A percentile compares a stretch with the other conserved stretches of the same genome.
Conservation (phyloP, 2,329 filamentous ascomycete genomes). For the Penicillium sp. region DNA sequence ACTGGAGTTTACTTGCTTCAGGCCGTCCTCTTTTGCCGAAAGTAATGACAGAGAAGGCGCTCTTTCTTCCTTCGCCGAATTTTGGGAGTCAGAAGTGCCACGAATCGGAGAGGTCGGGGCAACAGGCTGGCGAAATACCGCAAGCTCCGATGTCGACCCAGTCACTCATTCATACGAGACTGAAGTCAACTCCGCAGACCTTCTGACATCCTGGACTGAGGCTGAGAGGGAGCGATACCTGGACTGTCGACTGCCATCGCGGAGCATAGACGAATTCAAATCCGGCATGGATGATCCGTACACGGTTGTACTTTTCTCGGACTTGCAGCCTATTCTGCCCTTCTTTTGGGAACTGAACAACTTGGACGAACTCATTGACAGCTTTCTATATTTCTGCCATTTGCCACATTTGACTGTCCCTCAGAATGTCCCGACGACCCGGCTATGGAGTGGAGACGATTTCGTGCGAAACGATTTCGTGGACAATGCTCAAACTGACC, state of each 20-base stretch:
- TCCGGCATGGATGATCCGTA: conserved; percentile 74
- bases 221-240: conserved; percentile 52
- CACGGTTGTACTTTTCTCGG: conserved; percentile 72
- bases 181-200: conserved; percentile 21
- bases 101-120: conserved; percentile 71
- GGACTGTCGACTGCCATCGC: conserved; percentile 59
- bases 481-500: conserved; percentile 22
- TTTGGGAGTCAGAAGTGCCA: conserved; percentile 81
- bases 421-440: conserved; percentile 23
- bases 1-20: conserved; percentile 66
- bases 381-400: conserved; percentile 64
- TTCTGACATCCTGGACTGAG: conserved; percentile 45
- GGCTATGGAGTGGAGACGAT: conserved; percentile 48
- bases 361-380: conserved; percentile 56
- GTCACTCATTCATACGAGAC: conserved; percentile 23
- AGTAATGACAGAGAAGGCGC: conserved; percentile 8
- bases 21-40: conserved; percentile 41
- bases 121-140: conserved; percentile 59
- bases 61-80: conserved; percentile 57
- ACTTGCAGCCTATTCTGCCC: conserved; percentile 62
- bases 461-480: conserved; percentile 49
- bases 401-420: conserved; percentile 52
- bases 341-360: conserved; percentile 30
- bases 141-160: conserved; percentile 32
- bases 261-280: conserved; percentile 63